A percentile compares a stretch with the other conserved stretches of the same genome.
Evolutionary conservation across 192 early-diverging fungal species (phyloP).

Genomic region (Geosiphon pyriformis): DNA sequence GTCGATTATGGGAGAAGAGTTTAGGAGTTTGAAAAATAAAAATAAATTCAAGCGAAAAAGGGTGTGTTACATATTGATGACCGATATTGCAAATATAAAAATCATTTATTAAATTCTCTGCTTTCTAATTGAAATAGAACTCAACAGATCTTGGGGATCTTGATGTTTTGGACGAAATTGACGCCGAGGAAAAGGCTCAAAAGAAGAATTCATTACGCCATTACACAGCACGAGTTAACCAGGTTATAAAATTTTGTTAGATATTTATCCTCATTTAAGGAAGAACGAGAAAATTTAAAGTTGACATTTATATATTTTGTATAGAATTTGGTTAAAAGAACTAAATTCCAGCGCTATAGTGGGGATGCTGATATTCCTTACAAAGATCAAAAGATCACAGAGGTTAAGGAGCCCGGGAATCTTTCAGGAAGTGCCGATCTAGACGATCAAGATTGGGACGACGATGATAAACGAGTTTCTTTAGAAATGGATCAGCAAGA

Average conservation of each 20-base stretch:
- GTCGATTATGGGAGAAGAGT: constrained; percentile 32
- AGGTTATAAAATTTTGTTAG: constrained; percentile 33
- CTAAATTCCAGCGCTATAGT: constrained; percentile 37
- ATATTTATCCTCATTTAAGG: too few relatives aligned
- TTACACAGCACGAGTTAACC: constrained; percentile 62
- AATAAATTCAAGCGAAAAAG: constrained; percentile 31
- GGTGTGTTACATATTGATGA: constrained; percentile 24
- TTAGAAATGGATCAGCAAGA: constrained; percentile 38
- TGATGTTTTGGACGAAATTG: constrained; percentile 66
- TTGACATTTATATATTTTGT: neutral
- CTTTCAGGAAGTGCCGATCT: constrained; percentile 45
- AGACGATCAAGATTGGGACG: constrained; percentile 57
- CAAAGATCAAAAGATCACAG: constrained; percentile 50
- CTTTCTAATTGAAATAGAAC: constrained; percentile 26
- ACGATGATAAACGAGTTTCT: constrained; percentile 47
- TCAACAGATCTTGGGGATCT: constrained; percentile 72
- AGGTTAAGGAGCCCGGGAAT: constrained; percentile 36
- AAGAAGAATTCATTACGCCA: constrained; percentile 54
- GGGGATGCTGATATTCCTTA: constrained; percentile 84
- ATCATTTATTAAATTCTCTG: too few relatives aligned
- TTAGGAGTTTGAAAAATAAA: constrained; percentile 31
- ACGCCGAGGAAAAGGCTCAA: constrained; percentile 74
- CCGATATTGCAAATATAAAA: too few relatives aligned
- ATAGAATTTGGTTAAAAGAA: constrained; percentile 36
- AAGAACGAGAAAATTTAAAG: neutral